Percentiles rank a stretch among this genome's conserved stretches.
phyloP scores from a whole-genome alignment of 768 basidiomycete genomes.

The Daedalea quercina region DNA sequence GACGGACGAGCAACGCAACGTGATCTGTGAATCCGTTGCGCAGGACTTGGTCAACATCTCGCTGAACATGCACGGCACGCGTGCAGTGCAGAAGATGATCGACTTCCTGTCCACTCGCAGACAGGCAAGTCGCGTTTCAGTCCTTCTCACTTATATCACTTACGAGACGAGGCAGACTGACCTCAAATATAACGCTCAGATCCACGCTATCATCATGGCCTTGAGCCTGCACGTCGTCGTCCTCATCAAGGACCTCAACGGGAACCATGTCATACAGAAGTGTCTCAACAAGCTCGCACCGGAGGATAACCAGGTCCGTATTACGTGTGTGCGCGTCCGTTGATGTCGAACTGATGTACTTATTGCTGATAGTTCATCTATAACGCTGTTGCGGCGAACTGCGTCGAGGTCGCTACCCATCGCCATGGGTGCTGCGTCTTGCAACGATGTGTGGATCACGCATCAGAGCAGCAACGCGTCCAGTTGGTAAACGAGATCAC shows the following conservation, averaged over 20 bases:
- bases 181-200: slow-evolving; percentile 81
- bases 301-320: slow-evolving; percentile 89
- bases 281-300: slow-evolving; percentile 97
- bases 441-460: slow-evolving; percentile 97
- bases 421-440: slow-evolving; percentile 98
- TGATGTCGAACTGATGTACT: not conserved
- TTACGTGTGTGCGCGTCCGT: not conserved
- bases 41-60: slow-evolving; percentile 97
- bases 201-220: slow-evolving; percentile 93
- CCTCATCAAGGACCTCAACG: slow-evolving; percentile 97
- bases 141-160: slow-evolving; percentile 38
- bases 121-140: slow-evolving; percentile 57
- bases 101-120: slow-evolving; percentile 94
- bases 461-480: slow-evolving; percentile 89
- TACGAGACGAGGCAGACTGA: slow-evolving; percentile 62
- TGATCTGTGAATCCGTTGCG: slow-evolving; percentile 96
- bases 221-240: slow-evolving; percentile 97
- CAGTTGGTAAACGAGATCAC: slow-evolving; percentile 99
- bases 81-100: slow-evolving; percentile 99
- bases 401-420: slow-evolving; percentile 97
- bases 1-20: slow-evolving; percentile 93
- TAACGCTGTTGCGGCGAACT: slow-evolving; percentile 97
- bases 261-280: slow-evolving; percentile 98
- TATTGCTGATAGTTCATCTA: slow-evolving; percentile 76
- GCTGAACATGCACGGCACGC: slow-evolving; percentile 98